phyloP scores from a whole-genome alignment of 352 stramenopile species.

The Achlya hypogyna region DNA sequence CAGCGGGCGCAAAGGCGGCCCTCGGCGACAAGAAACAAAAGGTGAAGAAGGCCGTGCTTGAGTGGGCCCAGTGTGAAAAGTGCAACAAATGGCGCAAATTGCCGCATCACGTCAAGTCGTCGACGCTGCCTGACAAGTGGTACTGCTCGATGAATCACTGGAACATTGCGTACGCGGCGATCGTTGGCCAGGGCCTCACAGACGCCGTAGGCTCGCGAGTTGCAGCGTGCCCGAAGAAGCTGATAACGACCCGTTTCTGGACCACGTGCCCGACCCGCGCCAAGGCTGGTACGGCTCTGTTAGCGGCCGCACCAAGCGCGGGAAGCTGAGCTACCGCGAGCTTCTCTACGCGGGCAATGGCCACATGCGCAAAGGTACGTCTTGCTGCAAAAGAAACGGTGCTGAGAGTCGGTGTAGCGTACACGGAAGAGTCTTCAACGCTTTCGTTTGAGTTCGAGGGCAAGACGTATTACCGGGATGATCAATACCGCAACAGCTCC shows the following conservation, averaged over 20 bases:
- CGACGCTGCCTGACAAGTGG: conserved; percentile 91
- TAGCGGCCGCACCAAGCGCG: conserved; percentile 28
- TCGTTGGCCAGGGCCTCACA: neutral
- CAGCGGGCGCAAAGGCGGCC: neutral
- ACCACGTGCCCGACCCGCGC: conserved; percentile 30
- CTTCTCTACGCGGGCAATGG: conserved; percentile 70
- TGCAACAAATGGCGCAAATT: conserved; percentile 96
- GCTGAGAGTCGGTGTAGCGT: conserved; percentile 25
- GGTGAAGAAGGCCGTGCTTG: conserved; percentile 36
- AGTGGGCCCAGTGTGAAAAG: conserved; percentile 95
- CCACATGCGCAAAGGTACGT: conserved; percentile 47
- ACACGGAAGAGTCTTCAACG: conserved; percentile 68
- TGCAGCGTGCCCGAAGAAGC: conserved; percentile 66
- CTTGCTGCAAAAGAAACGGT: neutral
- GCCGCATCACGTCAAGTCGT: conserved; percentile 84
- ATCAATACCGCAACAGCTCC: conserved; percentile 71
- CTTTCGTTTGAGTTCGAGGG: conserved; percentile 70
- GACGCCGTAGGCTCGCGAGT: conserved; percentile 31
- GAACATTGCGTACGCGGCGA: conserved; percentile 43
- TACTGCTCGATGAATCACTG: conserved; percentile 95
- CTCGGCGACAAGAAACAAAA: neutral
- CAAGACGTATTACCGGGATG: conserved; percentile 55
- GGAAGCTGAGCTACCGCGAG: conserved; percentile 77
- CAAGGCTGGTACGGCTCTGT: conserved; percentile 2
- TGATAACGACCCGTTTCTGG: conserved; percentile 49